Evolutionary conservation across 2,329 filamentous ascomycete species (phyloP), one percentile per base, ranked within the genome.

Genomic region (Helotiales sp.): DNA sequence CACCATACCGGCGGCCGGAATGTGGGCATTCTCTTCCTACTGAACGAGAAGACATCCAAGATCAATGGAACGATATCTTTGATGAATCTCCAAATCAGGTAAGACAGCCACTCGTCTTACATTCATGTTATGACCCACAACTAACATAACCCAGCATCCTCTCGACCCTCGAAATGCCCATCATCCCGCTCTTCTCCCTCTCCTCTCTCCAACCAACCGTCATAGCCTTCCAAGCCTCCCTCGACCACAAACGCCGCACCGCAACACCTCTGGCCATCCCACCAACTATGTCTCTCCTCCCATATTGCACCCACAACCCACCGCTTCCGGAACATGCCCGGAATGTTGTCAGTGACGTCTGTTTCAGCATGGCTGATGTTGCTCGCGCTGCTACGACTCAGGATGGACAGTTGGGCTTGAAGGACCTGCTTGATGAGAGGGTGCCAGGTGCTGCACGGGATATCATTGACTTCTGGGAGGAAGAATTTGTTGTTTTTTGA

Each of bases 301-400:
- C 75, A 45, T 75, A 72, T 43, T 77, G 75, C 59, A 73, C 73
- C 5, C 61, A 69, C 20, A 71, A 70, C 24, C 65, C 69, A 11
- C 72, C 71, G 1, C 70, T 79, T 17, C 68, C 72, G 40, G 75
- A 78, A 58, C 76, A 77, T 65, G 66, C 71, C 7, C 72, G 71
- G 34, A 76, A 78, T 65, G 59, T 79, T 6, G 63, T 79, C 37
- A 75, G 73, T 45, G 77, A 78, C 64, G 61, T 75, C 10, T 75
- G 67, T 64, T 65, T 69, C 28, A 74, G 70, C 45, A 64, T 79
- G 49, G 64, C 64, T 2, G 73, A 71, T 6, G 57, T 79, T 28
- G 68, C 72, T n/a, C 50, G 69, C 37, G 66, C 72, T 50, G 71
- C 74, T 32, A 75, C 72, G 15, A 73, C 71, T 1, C 26, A 6